Base-by-base conservation (phyloP, 352 stramenopile genomes). In the Globisporangium ultimum region DNA sequence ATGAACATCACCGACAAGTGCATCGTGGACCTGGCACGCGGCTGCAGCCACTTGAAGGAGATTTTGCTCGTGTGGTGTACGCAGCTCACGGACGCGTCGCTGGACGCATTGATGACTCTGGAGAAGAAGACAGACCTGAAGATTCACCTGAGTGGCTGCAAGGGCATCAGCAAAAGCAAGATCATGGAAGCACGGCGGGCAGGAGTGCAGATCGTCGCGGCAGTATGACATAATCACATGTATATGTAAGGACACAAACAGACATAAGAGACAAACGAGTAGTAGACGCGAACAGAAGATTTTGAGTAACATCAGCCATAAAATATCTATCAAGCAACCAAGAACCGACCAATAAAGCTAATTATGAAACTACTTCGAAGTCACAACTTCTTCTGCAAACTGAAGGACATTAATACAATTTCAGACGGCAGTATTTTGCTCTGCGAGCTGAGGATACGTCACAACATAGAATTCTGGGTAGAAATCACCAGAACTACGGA, bases 1-100 rank as follows among this genome's bases (percentile, higher is more conserved):
- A 87, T 93, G 71, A 93, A 94, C 69, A 89, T 95, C 58, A 95
- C 87, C 11, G 87, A 95, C 73, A 88, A 91, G 60, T 82, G 84
- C 50, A 71, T 93, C 34, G 69, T 81, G 57, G 77, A 87, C 57
- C 47, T 95, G 24, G 80, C 80, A 28, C 67, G 67, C n/a, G 75
- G 72, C 22, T 95, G 83, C 48, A 62, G 71, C n/a, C 60, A 76
- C 22, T 68, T 93, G 28, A 60, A 76, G 17, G 80, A 91, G 45
- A 57, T 91, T 62, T 70, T 82, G 58, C 54, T 95, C 15, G 80
- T 92, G 38, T 95, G 83, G 80, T 95, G 86, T 60, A 92, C 78
- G 59, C 84, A 93, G 67, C 74, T 95, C 41, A 93, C 86, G 1
- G 75, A 92, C 61, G 73, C 71, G 11, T 74, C 79, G 24, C 67